phyloP scores from a whole-genome alignment of 139 green algal species.

The Chlamydomonas incerta region DNA sequence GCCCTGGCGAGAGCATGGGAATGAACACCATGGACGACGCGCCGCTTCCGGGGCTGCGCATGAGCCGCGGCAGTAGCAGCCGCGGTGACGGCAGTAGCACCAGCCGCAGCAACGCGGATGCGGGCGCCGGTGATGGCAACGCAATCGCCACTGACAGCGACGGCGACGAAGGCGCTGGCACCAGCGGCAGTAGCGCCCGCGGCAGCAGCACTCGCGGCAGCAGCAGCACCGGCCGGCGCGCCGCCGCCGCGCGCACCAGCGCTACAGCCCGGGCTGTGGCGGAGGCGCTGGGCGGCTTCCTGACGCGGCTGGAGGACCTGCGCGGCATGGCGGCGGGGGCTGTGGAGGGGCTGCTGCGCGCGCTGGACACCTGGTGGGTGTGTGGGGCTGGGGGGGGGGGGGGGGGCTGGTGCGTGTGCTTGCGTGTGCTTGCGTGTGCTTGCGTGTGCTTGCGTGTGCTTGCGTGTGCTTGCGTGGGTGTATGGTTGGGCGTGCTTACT shows the following conservation, averaged over 20 bases:
- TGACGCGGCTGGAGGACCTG: conserved; percentile 19
- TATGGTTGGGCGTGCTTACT: too few species aligned
- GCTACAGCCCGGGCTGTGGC: not conserved
- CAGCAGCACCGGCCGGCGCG: not conserved
- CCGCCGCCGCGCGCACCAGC: not conserved
- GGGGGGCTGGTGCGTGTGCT: not conserved
- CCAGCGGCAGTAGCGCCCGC: not conserved
- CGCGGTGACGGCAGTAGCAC: too few species aligned
- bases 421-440: too few species aligned
- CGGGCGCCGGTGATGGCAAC: too few species aligned
- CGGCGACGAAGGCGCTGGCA: not conserved
- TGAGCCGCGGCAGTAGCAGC: too few species aligned
- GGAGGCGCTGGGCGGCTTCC: conserved; percentile 3
- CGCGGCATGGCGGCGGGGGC: not conserved
- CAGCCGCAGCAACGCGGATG: too few species aligned
- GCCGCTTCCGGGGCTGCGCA: too few species aligned
- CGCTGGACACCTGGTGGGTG: conserved; percentile 18
- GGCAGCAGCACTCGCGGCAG: not conserved
- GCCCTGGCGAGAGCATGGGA: too few species aligned
- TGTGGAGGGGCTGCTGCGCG: conserved; percentile 12
- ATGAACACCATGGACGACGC: too few species aligned
- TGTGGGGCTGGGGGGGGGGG: not conserved
- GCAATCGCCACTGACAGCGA: too few species aligned
- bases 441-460: too few species aligned
- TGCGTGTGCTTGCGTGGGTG: too few species aligned